Evolutionary conservation across 2,329 filamentous ascomycete genomes (phyloP).

Genomic region (Penicillium hordei): DNA sequence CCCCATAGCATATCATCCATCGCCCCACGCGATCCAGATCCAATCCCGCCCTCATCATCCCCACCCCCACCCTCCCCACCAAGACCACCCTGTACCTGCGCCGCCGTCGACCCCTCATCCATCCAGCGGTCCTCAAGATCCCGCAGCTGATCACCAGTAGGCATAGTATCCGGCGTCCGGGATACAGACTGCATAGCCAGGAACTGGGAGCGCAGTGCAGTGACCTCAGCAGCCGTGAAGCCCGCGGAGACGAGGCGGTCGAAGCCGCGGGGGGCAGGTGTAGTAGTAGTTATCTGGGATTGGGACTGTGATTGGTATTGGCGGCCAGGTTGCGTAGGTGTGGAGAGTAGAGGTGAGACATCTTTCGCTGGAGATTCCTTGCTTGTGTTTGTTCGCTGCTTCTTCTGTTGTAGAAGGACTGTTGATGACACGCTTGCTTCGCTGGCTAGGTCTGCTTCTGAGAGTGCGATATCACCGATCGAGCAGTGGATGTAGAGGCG

Average conservation of each 20-base stretch:
- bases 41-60: conserved; percentile 45
- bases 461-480: conserved; percentile 73
- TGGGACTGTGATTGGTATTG: conserved; percentile 9
- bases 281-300: conserved; percentile 23
- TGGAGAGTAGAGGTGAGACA: conserved; percentile 6
- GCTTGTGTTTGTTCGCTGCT: not conserved
- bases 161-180: conserved; percentile 87
- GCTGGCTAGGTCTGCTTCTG: conserved; percentile 64
- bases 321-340: not conserved
- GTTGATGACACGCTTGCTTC: conserved; percentile 55
- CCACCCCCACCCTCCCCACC: conserved; percentile 37
- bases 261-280: conserved; percentile 72
- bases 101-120: conserved; percentile 57
- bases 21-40: conserved; percentile 50
- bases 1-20: conserved; percentile 86
- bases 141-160: conserved; percentile 71
- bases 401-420: conserved; percentile 21
- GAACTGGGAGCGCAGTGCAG: conserved; percentile 83
- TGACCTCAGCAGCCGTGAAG: conserved; percentile 79
- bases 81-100: conserved; percentile 44
- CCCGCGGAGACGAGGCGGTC: conserved; percentile 79
- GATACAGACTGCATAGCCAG: conserved; percentile 77
- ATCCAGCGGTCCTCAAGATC: conserved; percentile 88
- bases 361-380: not conserved
- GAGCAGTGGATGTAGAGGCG: conserved; percentile 91